Conservation (phyloP, 345 rosid genomes). For the Atalantia buxifolia region DNA sequence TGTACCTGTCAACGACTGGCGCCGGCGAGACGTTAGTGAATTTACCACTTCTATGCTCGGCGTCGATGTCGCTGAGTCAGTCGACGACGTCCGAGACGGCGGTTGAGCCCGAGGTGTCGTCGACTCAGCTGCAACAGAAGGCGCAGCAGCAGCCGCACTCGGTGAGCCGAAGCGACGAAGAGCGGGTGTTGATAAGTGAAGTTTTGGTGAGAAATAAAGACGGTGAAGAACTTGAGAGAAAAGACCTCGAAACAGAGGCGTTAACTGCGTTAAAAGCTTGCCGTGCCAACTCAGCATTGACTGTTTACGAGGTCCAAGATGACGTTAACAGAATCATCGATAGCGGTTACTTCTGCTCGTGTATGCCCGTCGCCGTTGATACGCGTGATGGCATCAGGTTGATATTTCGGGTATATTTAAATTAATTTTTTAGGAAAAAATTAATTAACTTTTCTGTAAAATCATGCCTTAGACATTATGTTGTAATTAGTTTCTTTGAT, state of each 20-base stretch:
- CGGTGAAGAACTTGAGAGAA: constrained; percentile 90
- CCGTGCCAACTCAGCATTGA: constrained; percentile 83
- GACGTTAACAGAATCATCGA: constrained; percentile 90
- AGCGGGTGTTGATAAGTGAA: constrained; percentile 85
- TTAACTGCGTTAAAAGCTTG: constrained; percentile 76
- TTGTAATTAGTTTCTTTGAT: background rate
- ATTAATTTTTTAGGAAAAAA: background rate
- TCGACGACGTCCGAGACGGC: background rate
- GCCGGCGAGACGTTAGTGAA: background rate
- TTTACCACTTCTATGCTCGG: constrained; percentile 49
- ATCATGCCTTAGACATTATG: background rate
- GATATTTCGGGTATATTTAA: constrained; percentile 69
- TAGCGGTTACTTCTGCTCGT: constrained; percentile 82
- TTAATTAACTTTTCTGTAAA: no score
- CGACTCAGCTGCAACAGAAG: constrained; percentile 27
- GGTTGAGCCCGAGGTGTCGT: background rate
- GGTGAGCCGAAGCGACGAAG: constrained; percentile 56
- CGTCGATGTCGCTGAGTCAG: constrained; percentile 39
- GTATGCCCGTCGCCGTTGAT: constrained; percentile 91
- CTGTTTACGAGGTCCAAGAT: constrained; percentile 83
- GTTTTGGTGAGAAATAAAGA: constrained; percentile 90
- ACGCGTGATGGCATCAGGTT: constrained; percentile 86
- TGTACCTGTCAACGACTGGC: constrained; percentile 43
- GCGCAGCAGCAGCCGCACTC: constrained; percentile 47
- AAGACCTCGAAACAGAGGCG: constrained; percentile 85